Base-by-base conservation (phyloP, 352 stramenopile genomes). In the Phytophthora tubulina region DNA sequence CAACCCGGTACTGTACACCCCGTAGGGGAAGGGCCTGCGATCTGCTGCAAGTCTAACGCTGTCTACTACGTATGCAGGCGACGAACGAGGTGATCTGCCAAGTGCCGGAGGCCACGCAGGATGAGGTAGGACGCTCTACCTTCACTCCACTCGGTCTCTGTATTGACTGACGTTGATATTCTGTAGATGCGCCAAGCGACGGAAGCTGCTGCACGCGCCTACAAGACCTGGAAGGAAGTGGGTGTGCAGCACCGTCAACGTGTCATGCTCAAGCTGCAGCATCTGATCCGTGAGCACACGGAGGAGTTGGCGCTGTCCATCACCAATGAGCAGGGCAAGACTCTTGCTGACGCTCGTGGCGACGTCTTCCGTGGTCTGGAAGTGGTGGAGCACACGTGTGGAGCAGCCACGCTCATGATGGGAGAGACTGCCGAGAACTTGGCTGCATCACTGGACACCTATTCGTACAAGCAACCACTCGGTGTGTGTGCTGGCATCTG, bases 321-420 rank as follows among this genome's bases (percentile, higher is more conserved):
- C 76, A 99, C 95, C 17, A 79, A 89, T 49, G 97, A 99, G 72
- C 79, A 90, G 74, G 89, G 86, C 49, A 99, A 99, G 75, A 99
- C 95, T 0, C 68, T 98, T 15, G 82, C 93, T 7, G 97, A 99
- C 81, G 97, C 97, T 21, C 87, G 88, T 55, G 97, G 97, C n/a
- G 97, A 99, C 78, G 90, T 99, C 46, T 99, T 99, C 85, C 92
- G 97, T 45, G 97, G 97, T 21, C 82, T 99, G n/a, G 82, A 93
- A 67, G 84, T 96, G 50, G 84, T 96, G 39, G 84, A 94, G 68
- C 80, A 92, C 77, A 86, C 86, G 50, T 95, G 89, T 58, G 89
- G 85, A 42, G 85, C 88, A 10, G 85, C 85, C 10, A 88, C 84
- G 50, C 77, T 97, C 52, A 93, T 99, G 84, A 95, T 99, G 92